Conservation (phyloP, 805 yeast genomes). For the Dipodascus geniculatus region DNA sequence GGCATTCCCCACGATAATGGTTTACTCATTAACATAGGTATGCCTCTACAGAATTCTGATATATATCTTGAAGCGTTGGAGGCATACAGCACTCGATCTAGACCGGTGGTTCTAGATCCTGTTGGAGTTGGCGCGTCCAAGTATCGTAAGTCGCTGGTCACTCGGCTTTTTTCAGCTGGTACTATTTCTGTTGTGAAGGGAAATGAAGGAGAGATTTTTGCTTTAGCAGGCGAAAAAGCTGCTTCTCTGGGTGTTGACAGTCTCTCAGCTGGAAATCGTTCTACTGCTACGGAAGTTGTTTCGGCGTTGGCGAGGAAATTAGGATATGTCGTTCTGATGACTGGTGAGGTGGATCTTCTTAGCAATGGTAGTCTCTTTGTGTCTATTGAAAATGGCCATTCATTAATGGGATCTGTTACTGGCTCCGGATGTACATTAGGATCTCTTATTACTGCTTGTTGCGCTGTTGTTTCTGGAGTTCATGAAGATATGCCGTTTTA, state of each 20-base stretch:
- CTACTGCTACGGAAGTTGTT: constrained; percentile 31
- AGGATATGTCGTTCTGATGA: constrained; percentile 53
- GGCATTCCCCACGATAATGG: constrained; percentile 36
- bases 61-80: constrained; percentile 40
- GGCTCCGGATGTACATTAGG: constrained; percentile 82
- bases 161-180: constrained; percentile 42
- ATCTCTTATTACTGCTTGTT: constrained; percentile 47
- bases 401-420: constrained; percentile 54
- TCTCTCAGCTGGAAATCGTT: constrained; percentile 12
- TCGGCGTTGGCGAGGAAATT: constrained; percentile 37
- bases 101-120: constrained; percentile 74
- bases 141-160: constrained; percentile 40
- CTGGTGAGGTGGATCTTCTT: constrained; percentile 48
- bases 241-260: constrained; percentile 70
- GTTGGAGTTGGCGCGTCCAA: constrained; percentile 84
- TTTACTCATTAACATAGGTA: constrained; percentile 66
- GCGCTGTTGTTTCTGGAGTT: constrained; percentile 31
- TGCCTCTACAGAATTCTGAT: constrained; percentile 34
- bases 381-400: constrained; percentile 46
- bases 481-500: constrained; percentile 26
- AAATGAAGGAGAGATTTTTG: constrained; percentile 65
- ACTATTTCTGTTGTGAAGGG: constrained; percentile 62
- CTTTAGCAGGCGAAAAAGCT: constrained; percentile 39
- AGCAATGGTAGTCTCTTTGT: constrained; percentile 14
- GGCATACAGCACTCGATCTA: constrained; percentile 43